Evolutionary conservation across 139 green algal genomes (phyloP).

Genomic region (Closterium sp.): DNA sequence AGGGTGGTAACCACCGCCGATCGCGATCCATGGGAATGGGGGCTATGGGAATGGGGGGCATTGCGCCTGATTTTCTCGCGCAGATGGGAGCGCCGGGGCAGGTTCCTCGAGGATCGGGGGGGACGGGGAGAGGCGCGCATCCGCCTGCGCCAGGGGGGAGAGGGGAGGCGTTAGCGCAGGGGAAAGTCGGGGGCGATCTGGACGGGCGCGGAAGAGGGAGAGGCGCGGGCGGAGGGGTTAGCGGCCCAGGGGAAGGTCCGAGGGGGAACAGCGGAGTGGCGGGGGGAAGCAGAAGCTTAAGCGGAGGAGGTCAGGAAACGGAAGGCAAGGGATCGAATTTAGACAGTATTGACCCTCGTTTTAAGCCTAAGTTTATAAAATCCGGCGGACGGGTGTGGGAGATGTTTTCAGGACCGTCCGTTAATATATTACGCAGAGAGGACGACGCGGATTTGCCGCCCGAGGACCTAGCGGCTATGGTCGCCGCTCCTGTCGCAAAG

Average conservation of each 20-base stretch:
- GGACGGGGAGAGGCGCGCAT: neutral
- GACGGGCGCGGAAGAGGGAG: neutral
- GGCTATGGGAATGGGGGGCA: neutral
- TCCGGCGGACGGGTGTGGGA: neutral
- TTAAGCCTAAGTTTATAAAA: conserved; percentile 5
- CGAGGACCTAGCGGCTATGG: neutral
- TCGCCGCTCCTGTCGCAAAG: neutral
- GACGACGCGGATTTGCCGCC: conserved; percentile 3
- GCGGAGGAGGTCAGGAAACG: neutral
- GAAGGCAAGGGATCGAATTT: neutral
- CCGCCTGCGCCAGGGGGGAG: neutral
- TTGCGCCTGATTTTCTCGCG: neutral
- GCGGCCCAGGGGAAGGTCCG: neutral
- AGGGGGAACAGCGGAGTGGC: neutral
- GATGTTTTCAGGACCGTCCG: neutral
- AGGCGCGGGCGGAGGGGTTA: neutral
- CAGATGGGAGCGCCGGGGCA: neutral
- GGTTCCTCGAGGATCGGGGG: neutral
- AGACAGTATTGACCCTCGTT: neutral
- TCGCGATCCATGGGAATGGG: neutral
- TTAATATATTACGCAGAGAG: neutral
- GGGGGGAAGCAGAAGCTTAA: neutral
- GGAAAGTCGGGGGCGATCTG: neutral
- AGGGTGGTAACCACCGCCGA: neutral
- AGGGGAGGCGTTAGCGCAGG: neutral